phyloP scores from a whole-genome alignment of 345 rosid species.

The Toxicodendron radicans region DNA sequence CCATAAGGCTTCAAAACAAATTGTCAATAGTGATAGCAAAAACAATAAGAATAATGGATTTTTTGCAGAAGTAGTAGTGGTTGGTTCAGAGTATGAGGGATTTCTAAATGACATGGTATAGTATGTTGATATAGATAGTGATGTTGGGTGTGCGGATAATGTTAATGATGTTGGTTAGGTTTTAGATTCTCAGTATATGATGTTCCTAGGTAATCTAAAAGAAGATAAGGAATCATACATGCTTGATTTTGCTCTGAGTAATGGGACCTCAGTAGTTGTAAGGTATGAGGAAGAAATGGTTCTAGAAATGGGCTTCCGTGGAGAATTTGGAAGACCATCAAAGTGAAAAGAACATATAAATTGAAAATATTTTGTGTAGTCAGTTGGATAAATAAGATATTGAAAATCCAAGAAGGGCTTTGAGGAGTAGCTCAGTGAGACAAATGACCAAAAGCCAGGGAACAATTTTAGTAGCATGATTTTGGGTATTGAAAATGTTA shows the following conservation, averaged over 20 bases:
- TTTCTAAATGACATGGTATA: slow-evolving; percentile 5
- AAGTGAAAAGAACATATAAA: slow-evolving; percentile 5
- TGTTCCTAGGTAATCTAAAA: slow-evolving; percentile 37
- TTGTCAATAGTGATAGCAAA: background rate
- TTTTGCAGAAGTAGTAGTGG: slow-evolving; percentile 2
- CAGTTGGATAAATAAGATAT: slow-evolving; percentile 20
- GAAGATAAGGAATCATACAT: slow-evolving; percentile 32
- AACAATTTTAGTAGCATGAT: too few species aligned
- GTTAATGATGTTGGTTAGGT: background rate
- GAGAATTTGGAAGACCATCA: background rate
- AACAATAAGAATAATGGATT: background rate
- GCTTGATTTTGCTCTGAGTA: slow-evolving; percentile 20
- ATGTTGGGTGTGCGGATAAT: slow-evolving; percentile 14
- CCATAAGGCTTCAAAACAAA: background rate
- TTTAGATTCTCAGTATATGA: slow-evolving; percentile 36
- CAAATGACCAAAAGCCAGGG: background rate
- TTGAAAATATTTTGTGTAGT: slow-evolving; percentile 6
- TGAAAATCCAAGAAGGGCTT: background rate
- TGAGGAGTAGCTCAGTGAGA: background rate
- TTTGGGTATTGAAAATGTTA: too few species aligned
- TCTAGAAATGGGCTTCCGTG: background rate
- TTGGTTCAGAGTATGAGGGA: slow-evolving; percentile 17
- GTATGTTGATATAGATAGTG: background rate
- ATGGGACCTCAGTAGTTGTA: slow-evolving; percentile 16
- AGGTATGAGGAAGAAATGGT: slow-evolving; percentile 23